Evolutionary conservation across 2,329 filamentous ascomycete genomes (phyloP).

Genomic region (Mycosphaerelloides madeirae): DNA sequence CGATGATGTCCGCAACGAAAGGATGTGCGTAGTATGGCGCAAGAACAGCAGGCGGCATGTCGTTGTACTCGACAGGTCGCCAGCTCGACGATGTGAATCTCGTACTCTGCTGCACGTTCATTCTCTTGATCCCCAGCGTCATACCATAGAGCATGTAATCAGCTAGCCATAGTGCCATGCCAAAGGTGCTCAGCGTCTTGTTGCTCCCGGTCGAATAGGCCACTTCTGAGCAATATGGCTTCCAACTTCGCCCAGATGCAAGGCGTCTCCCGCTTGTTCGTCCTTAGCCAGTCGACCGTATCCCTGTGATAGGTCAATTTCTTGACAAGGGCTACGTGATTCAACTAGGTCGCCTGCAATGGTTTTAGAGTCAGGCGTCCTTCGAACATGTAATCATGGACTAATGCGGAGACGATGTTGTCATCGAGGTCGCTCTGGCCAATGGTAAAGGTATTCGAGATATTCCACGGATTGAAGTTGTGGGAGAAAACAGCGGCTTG

Average conservation of each 20-base stretch:
- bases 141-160: constrained; percentile 15
- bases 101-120: constrained; percentile 16
- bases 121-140: constrained; percentile 8
- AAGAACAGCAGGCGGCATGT: constrained; percentile 10
- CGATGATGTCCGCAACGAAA: constrained; percentile 15
- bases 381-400: constrained; percentile 15
- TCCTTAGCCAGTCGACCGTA: constrained; percentile 9
- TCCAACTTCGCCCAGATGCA: constrained; percentile 13
- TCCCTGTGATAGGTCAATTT: constrained; percentile 8
- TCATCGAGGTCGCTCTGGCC: constrained; percentile 9
- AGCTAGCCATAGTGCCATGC: constrained; percentile 11
- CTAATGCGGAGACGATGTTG: constrained; percentile 1
- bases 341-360: constrained; percentile 15
- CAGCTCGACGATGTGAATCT: constrained; percentile 13
- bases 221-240: no score
- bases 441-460: constrained; percentile 7
- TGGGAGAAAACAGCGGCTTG: constrained; percentile 10
- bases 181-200: constrained; percentile 10
- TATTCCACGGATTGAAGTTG: constrained; percentile 8
- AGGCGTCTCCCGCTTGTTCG: constrained; percentile 5
- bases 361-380: not conserved
- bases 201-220: constrained; percentile 9
- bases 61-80: constrained; percentile 7
- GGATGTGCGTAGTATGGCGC: constrained; percentile 17
- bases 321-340: constrained; percentile 10